Evolutionary conservation across 768 basidiomycete genomes (phyloP).

Genomic region (Tulasnella sp.): DNA sequence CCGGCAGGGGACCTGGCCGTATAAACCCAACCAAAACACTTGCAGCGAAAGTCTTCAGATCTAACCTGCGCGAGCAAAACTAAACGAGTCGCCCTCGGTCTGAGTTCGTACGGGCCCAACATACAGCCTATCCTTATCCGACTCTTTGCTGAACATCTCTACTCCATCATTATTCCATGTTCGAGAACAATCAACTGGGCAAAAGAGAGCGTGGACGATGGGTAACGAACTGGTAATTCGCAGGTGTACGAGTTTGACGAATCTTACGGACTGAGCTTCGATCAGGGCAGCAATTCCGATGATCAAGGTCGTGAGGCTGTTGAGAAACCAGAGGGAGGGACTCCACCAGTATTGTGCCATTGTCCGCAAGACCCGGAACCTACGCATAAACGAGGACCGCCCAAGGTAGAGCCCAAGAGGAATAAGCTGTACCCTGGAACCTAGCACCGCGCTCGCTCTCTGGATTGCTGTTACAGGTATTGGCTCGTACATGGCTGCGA

Average conservation of each 20-base stretch:
- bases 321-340: not conserved
- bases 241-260: not conserved
- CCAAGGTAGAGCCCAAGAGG: not conserved
- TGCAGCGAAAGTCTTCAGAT: too few relatives aligned
- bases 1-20: too few relatives aligned
- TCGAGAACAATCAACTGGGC: not conserved
- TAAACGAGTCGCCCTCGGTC: not conserved
- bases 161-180: not conserved
- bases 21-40: too few relatives aligned
- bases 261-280: not conserved
- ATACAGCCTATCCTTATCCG: constrained; percentile 6
- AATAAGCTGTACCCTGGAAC: not conserved
- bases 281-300: not conserved
- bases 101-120: not conserved
- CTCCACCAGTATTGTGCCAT: not conserved
- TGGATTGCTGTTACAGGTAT: not conserved
- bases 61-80: not conserved
- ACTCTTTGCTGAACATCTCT: constrained; percentile 3
- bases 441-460: not conserved
- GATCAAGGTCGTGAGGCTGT: not conserved
- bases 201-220: constrained; percentile 9
- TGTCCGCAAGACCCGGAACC: not conserved
- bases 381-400: not conserved
- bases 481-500: not conserved
- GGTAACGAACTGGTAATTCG: not conserved